A percentile compares a stretch with the other conserved stretches of the same genome.
These are phyloP conservation scores for Calocybe indica DNA, from an alignment of 768 basidiomycete species.

Conservation along the genomic window DNA sequence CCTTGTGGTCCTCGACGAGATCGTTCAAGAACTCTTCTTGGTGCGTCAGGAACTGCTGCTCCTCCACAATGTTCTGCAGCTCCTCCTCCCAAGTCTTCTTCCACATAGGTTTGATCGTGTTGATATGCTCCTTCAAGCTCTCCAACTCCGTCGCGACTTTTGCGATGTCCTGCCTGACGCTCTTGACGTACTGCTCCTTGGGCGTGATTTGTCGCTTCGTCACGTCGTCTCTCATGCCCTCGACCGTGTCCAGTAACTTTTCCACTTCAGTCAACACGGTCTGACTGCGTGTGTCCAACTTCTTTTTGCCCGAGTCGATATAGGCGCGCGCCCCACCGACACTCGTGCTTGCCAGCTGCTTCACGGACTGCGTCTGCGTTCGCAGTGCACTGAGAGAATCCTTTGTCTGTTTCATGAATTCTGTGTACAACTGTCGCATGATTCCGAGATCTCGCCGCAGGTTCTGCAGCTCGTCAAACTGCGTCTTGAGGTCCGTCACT, in stretches of 20 bases:
- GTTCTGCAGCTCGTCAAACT: conserved; percentile 93
- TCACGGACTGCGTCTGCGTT: conserved; percentile 80
- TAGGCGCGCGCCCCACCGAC: conserved; percentile 85
- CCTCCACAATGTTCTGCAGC: conserved; percentile 92
- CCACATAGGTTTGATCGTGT: conserved; percentile 93
- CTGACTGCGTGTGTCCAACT: conserved; percentile 85
- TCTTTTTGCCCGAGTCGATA: conserved; percentile 87
- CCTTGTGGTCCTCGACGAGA: conserved; percentile 87
- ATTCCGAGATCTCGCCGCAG: conserved; percentile 88
- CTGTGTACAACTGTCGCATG: conserved; percentile 91
- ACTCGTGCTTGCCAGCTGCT: conserved; percentile 74
- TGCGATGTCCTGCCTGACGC: conserved; percentile 67
- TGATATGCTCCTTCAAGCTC: conserved; percentile 77
- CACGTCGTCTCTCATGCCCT: conserved; percentile 87
- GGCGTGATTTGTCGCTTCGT: conserved; percentile 84
- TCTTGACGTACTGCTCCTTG: conserved; percentile 63
- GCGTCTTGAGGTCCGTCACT: conserved; percentile 78
- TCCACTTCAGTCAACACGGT: conserved; percentile 90
- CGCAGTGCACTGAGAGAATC: conserved; percentile 74
- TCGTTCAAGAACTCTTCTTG: conserved; percentile 90
- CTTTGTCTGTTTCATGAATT: conserved; percentile 91
- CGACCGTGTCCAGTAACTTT: conserved; percentile 87
- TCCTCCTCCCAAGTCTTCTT: conserved; percentile 99
- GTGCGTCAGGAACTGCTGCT: conserved; percentile 90
- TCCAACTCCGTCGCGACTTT: conserved; percentile 63